Percentiles rank a stretch among this genome's conserved stretches.
phyloP scores from a whole-genome alignment of 1,139 yeast species.

The Wickerhamomyces sp. region DNA sequence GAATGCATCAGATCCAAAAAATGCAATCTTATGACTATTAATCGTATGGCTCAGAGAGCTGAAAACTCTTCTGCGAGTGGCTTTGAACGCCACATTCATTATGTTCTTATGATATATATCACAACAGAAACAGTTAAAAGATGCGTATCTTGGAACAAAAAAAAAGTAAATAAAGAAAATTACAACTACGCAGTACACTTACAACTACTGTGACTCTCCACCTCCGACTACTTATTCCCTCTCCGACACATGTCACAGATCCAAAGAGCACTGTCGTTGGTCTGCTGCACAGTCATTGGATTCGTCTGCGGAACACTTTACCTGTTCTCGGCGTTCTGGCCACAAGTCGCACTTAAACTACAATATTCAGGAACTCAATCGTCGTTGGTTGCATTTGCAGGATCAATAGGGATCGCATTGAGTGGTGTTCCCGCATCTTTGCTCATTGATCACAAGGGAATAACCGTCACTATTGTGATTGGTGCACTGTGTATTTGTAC shows the following conservation, averaged over 20 bases:
- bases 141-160: too few species aligned
- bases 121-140: too few species aligned
- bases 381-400: conserved; percentile 46
- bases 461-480: conserved; percentile 35
- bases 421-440: conserved; percentile 51
- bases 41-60: too few species aligned
- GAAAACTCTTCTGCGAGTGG: too few species aligned
- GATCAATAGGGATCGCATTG: conserved; percentile 49
- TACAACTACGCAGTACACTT: too few species aligned
- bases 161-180: too few species aligned
- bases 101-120: too few species aligned
- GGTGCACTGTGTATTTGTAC: conserved; percentile 40
- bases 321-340: conserved; percentile 53
- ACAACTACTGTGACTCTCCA: too few species aligned
- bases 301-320: conserved; percentile 36
- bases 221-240: too few species aligned
- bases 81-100: too few species aligned
- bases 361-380: conserved; percentile 48
- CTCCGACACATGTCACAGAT: conserved; percentile 2
- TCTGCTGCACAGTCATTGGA: conserved; percentile 45
- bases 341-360: conserved; percentile 47
- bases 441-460: conserved; percentile 46
- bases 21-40: conserved; percentile 29
- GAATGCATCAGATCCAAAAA: conserved; percentile 80
- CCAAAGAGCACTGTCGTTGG: conserved; percentile 22